These are phyloP conservation scores for Cinnamomum micranthum DNA, from an alignment of 164 flowering plant genomes.

Conservation along the genomic window DNA sequence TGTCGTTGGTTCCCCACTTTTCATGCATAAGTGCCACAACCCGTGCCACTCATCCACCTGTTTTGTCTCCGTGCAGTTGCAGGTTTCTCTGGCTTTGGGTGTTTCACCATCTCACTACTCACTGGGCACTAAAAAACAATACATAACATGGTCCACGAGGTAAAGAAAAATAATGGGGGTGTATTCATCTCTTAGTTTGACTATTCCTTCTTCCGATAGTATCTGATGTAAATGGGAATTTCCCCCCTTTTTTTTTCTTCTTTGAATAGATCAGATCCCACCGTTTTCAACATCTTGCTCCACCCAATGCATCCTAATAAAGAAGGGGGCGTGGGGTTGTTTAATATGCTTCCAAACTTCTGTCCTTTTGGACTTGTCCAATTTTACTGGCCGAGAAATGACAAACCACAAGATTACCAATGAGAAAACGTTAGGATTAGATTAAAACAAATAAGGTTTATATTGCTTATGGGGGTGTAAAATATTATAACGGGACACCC, in stretches of 20 bases:
- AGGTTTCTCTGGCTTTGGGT: background rate
- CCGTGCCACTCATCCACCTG: background rate
- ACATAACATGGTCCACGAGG: background rate
- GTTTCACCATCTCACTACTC: background rate
- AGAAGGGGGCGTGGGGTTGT: background rate
- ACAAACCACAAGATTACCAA: too few relatives aligned
- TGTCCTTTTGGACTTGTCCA: too few relatives aligned
- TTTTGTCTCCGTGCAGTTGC: slow-evolving; percentile 7
- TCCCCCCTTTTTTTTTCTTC: too few relatives aligned
- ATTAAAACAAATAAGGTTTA: too few relatives aligned
- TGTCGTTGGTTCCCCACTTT: slow-evolving; percentile 1
- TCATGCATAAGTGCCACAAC: slow-evolving; percentile 1
- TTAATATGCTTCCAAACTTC: background rate
- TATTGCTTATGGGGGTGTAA: too few relatives aligned
- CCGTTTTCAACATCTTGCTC: background rate
- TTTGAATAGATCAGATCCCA: background rate
- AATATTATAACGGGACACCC: too few relatives aligned
- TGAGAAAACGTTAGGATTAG: too few relatives aligned
- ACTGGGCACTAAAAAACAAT: background rate
- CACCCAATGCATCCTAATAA: background rate
- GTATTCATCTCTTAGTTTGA: too few relatives aligned
- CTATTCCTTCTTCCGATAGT: too few relatives aligned
- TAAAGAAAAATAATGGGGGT: too few relatives aligned
- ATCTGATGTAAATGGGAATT: too few relatives aligned
- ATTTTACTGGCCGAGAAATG: background rate